These are phyloP conservation scores for Fusarium concolor DNA, from an alignment of 2,329 filamentous ascomycete species.

Conservation along the genomic window DNA sequence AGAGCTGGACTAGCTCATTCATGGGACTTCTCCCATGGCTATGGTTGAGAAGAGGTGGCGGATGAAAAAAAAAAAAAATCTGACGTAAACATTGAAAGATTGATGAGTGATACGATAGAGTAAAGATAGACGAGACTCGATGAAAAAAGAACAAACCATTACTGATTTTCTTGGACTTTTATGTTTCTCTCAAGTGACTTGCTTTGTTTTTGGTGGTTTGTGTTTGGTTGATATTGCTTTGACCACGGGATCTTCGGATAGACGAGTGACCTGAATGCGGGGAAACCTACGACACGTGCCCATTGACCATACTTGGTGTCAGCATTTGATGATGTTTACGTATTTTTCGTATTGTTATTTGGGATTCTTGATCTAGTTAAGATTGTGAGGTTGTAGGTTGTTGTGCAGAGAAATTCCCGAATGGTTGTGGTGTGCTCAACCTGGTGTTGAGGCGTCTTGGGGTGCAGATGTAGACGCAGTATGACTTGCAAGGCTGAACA, in stretches of 20 bases:
- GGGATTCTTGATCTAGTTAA: not conserved
- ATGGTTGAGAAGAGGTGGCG: conserved; percentile 14
- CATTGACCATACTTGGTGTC: not conserved
- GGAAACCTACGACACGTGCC: conserved; percentile 33
- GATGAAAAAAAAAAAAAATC: conserved; percentile 25
- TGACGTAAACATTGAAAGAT: conserved; percentile 16
- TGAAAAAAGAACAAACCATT: conserved; percentile 28
- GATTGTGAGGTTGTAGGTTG: not conserved
- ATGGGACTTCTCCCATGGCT: conserved; percentile 13
- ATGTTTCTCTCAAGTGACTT: not conserved
- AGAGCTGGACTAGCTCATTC: conserved; percentile 6
- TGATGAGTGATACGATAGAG: conserved; percentile 33
- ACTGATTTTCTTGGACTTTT: conserved; percentile 11
- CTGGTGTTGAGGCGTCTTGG: not conserved
- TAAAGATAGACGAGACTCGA: conserved; percentile 34
- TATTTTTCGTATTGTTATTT: conserved; percentile 6
- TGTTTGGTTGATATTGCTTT: conserved; percentile 2
- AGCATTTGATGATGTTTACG: conserved; percentile 1
- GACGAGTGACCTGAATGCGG: conserved; percentile 27
- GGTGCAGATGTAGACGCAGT: not conserved
- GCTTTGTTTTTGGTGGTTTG: conserved; percentile 8
- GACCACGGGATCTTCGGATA: conserved; percentile 22
- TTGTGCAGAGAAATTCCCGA: not conserved
- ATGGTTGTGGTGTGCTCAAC: not conserved
- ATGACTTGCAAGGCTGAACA: no score